A percentile compares a stretch with the other conserved stretches of the same genome.
phyloP scores from a whole-genome alignment of 163 green algal genomes.

The Scenedesmus sp. region DNA sequence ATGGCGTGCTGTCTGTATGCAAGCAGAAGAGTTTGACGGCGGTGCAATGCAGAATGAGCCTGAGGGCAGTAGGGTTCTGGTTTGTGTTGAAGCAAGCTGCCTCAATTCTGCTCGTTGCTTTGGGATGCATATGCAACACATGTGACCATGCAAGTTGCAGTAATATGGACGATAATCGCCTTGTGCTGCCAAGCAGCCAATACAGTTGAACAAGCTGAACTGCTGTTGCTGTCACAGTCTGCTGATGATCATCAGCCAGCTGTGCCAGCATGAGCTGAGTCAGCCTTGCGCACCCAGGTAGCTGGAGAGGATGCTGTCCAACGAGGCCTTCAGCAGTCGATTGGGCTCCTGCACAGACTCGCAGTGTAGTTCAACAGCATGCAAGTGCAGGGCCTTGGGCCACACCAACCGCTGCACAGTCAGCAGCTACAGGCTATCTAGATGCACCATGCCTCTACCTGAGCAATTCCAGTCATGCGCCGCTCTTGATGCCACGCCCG shows the following conservation, averaged over 20 bases:
- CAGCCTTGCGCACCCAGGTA: slow-evolving; percentile 36
- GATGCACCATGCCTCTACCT: background rate
- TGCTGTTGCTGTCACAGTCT: background rate
- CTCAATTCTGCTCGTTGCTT: too few species aligned
- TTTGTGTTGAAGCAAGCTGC: background rate
- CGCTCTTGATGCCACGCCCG: background rate
- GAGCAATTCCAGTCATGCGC: background rate
- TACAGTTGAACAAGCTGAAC: background rate
- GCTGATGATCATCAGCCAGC: background rate
- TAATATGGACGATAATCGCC: background rate
- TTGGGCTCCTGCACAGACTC: slow-evolving; percentile 22
- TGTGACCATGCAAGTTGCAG: too few species aligned
- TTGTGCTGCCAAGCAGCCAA: background rate
- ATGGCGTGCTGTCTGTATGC: background rate
- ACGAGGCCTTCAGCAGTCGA: slow-evolving; percentile 3
- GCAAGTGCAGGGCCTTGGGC: background rate
- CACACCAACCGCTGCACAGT: background rate
- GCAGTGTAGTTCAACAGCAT: background rate
- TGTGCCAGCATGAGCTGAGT: slow-evolving; percentile 6
- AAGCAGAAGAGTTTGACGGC: background rate
- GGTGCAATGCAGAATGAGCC: background rate
- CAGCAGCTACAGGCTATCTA: background rate
- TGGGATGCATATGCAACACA: too few species aligned
- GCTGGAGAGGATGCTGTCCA: slow-evolving; percentile 33
- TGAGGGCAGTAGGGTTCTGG: background rate